Base-by-base conservation (phyloP, 2,329 filamentous ascomycete species). In the Trichoderma sp. region DNA sequence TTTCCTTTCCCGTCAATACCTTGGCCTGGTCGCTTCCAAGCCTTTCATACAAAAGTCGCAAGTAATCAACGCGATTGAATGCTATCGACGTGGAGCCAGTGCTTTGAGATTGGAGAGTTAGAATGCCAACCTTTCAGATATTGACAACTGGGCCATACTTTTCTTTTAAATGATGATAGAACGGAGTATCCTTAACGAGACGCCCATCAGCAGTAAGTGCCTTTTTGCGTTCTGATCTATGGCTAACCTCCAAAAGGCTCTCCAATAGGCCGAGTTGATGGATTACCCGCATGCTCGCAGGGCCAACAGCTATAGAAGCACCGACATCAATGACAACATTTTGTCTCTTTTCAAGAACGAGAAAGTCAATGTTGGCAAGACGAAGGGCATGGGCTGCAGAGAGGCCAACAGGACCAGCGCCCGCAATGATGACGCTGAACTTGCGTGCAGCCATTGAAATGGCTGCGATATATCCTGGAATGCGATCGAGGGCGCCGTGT, bases 271-370 rank as follows among this genome's bases (percentile, higher is more conserved):
- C 77, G 0, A 81, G 72, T 58, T 81, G 80, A 5, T 75, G 63
- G 0, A 81, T 66, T 24, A 75, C 73, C 30, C 74, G 77, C 66
- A 76, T 49, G 6, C 69, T 74, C 68, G 73, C 71, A 56, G 73
- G 66, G 71, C 76, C 70, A 66, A 82, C 70, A 18, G 78, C 72
- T 63, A 80, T 70, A 73, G 78, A 74, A 30, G 76, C 73, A 32
- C 74, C 73, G 13, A 76, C 74, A 70, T 79, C 72, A 55, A 74
- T 70, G 70, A 76, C 66, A 5, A 78, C 32, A 0, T 72, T 71
- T 2, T 71, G 28, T 1, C 77, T 75, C 18, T 73, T 71, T 64
- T 82, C 81, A 1, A 82, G 77, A 6, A 82, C 65, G 52, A 81
- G 73, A n/a, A 79, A 82, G 67, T 82, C 78, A 34, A 82, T 77